Evolutionary conservation across 2,329 filamentous ascomycete species (phyloP).

Genomic region (Sporothrix euskadiensis): DNA sequence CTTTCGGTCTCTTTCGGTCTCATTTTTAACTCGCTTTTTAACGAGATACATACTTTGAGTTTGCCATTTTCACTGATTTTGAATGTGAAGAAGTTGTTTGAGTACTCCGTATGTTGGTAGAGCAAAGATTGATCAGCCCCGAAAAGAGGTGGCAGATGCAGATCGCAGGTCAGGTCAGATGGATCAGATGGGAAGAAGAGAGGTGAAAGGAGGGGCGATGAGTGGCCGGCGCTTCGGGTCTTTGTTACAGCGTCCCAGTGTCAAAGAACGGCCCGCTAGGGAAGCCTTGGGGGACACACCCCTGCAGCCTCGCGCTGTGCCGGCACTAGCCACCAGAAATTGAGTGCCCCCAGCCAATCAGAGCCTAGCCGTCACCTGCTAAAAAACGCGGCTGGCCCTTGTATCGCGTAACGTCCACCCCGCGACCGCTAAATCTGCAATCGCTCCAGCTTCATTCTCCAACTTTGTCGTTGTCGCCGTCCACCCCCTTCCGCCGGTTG

Average conservation of each 20-base stretch:
- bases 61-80: not conserved
- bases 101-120: not conserved
- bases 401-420: slow-evolving; percentile 14
- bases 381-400: slow-evolving; percentile 12
- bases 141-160: not conserved
- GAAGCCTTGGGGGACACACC: not conserved
- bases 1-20: too few relatives aligned
- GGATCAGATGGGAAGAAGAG: not conserved
- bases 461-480: not conserved
- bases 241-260: not conserved
- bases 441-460: not conserved
- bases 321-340: slow-evolving; percentile 13
- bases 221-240: slow-evolving; percentile 15
- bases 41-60: slow-evolving; percentile 2
- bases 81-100: not conserved
- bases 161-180: not conserved
- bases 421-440: slow-evolving; percentile 16
- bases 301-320: slow-evolving; percentile 18
- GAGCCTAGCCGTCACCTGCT: too few relatives aligned
- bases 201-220: slow-evolving; percentile 24
- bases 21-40: too few relatives aligned
- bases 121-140: not conserved
- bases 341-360: not conserved
- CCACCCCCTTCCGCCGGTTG: not conserved
- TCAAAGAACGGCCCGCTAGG: not conserved